Conservation (phyloP, 345 rosid species). For the Populus nigra region DNA sequence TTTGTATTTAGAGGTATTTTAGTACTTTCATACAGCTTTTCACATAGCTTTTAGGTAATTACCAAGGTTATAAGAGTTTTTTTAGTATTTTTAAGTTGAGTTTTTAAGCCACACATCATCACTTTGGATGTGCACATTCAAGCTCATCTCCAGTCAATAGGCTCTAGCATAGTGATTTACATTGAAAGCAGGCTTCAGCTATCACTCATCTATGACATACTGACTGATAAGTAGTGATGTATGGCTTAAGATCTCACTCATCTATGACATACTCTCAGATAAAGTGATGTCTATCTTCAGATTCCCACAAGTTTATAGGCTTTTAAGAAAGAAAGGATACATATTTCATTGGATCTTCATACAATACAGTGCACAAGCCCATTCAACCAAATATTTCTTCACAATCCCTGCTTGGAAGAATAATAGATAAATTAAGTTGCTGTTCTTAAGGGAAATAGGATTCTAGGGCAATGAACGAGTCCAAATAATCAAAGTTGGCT, state of each 20-base stretch:
- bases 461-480: not conserved
- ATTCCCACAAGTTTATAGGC: not conserved
- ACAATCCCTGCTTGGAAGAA: not conserved
- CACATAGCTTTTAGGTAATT: no score
- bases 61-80: no score
- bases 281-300: not conserved
- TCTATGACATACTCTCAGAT: not conserved
- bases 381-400: no score
- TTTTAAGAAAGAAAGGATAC: no score
- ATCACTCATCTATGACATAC: not conserved
- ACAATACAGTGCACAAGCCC: not conserved
- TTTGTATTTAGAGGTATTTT: no score
- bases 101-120: not conserved
- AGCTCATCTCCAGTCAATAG: not conserved
- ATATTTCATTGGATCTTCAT: not conserved
- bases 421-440: not conserved
- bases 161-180: not conserved
- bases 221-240: not conserved
- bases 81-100: no score
- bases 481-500: not conserved
- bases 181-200: not conserved
- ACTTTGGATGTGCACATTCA: not conserved
- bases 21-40: fast-evolving
- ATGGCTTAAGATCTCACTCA: not conserved
- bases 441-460: not conserved